Conservation (phyloP, 2,329 filamentous ascomycete genomes). For the Xylariaceae sp. region DNA sequence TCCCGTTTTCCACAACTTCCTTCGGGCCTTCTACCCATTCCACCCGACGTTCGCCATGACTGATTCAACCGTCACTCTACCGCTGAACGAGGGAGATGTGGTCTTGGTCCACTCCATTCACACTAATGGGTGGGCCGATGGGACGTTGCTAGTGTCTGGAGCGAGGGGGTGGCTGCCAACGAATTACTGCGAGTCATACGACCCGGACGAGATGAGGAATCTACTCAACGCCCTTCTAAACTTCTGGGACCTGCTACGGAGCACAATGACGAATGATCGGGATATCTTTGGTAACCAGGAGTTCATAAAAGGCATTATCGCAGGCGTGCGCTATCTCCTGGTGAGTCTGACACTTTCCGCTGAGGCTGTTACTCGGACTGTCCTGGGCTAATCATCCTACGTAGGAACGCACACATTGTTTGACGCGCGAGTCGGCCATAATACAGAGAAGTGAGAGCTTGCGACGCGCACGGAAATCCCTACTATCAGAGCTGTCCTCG, state of each 20-base stretch:
- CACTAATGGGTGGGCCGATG: constrained; percentile 98
- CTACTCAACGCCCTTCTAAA: constrained; percentile 84
- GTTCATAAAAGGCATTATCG: constrained; percentile 91
- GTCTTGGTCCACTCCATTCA: constrained; percentile 95
- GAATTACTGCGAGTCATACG: constrained; percentile 96
- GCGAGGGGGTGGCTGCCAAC: constrained; percentile 94
- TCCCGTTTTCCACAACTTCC: constrained; percentile 87
- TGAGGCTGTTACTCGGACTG: background rate
- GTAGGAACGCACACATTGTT: constrained; percentile 84
- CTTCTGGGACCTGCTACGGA: constrained; percentile 88
- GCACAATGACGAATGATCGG: constrained; percentile 73
- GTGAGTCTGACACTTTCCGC: constrained; percentile 55
- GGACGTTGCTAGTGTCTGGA: constrained; percentile 83
- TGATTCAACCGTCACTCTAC: constrained; percentile 86
- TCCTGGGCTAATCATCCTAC: constrained; percentile 14
- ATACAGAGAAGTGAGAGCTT: constrained; percentile 77
- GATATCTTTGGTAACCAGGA: constrained; percentile 88
- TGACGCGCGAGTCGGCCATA: constrained; percentile 77
- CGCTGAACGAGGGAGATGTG: constrained; percentile 87
- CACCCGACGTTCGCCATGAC: constrained; percentile 75
- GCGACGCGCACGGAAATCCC: constrained; percentile 78
- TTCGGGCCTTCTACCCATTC: constrained; percentile 93
- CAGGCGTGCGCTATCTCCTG: constrained; percentile 85
- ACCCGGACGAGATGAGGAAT: constrained; percentile 82
- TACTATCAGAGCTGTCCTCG: constrained; percentile 86